Evolutionary conservation across 2,329 filamentous ascomycete species (phyloP), one percentile per base, ranked within the genome.

Genomic region (Ophiobolus disseminans): DNA sequence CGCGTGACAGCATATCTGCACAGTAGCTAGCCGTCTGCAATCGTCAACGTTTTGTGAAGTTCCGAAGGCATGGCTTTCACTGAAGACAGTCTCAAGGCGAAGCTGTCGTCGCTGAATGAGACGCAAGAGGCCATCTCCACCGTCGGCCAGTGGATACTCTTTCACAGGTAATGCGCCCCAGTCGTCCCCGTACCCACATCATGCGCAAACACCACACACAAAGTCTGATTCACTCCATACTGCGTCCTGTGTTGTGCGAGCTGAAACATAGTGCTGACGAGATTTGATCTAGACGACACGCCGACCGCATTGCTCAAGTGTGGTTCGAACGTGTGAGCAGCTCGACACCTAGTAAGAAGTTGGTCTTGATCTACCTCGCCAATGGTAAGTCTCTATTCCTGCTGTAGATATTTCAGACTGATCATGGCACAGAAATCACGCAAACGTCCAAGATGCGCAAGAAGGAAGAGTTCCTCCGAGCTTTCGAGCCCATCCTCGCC

Each of bases 101-200:
- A 97, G 79, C 87, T 99, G 44, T 95, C 92, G 23, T 90, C 91
- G 32, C 84, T 99, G 55, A 97, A 96, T 75, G 95, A 99, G 76
- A 96, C 91, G 9, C 93, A 99, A 73, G 94, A 99, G 72, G 95
- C 91, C 76, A 97, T 99, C 68, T 86, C 96, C 53, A 93, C 90
- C 26, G 92, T 96, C 55, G 91, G 94, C 48, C 93, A 97, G 86
- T 99, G 95, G 95, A 94, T 99, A 54, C 95, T 99, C 88, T 99
- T 99, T 73, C 93, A 99, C 77, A 88, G 91, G 91, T 96, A 86
- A 60, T 48, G 41, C 48, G 41, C 31, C 47, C 50, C 40, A 30
- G 45, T 14, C 28, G 46, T 39, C 10, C 43, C 28, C 11, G 35
- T 25, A 25, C 25, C 26, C 36, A 35, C 17, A 31, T 28, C 3